These are phyloP conservation scores for Collariella sp. DNA, from an alignment of 495 filamentous ascomycete genomes.

Conservation along the genomic window DNA sequence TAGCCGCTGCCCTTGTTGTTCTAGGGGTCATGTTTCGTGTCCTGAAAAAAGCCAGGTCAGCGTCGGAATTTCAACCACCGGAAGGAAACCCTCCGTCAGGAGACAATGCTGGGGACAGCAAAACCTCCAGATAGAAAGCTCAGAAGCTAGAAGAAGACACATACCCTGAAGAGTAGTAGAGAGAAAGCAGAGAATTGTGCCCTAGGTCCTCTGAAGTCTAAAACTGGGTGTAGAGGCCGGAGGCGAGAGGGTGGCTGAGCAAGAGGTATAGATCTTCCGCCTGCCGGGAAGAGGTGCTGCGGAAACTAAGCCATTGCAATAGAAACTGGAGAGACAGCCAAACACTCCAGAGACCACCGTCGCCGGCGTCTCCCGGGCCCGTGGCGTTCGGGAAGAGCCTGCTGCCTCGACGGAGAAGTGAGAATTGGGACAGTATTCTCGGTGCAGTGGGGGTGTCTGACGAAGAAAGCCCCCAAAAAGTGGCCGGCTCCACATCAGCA, in stretches of 20 bases:
- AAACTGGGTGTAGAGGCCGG: no score
- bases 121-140: neutral
- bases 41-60: no score
- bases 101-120: neutral
- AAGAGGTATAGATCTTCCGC: no score
- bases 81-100: constrained; percentile 3
- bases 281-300: no score
- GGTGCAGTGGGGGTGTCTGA: constrained; percentile 22
- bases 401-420: neutral
- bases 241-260: no score
- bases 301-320: neutral
- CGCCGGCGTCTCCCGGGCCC: neutral
- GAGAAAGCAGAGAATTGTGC: no score
- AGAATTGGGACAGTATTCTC: constrained; percentile 19
- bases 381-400: neutral
- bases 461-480: constrained; percentile 6
- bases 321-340: neutral
- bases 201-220: no score
- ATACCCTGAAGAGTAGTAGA: neutral
- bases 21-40: no score
- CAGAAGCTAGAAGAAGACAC: neutral
- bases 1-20: neutral
- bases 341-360: neutral
- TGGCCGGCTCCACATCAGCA: constrained; percentile 8
- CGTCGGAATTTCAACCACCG: no score